Percentiles rank a stretch among this genome's conserved stretches.
Conservation (phyloP, 371 early-diverging fungal genomes). For the Lichtheimia corymbifera region DNA sequence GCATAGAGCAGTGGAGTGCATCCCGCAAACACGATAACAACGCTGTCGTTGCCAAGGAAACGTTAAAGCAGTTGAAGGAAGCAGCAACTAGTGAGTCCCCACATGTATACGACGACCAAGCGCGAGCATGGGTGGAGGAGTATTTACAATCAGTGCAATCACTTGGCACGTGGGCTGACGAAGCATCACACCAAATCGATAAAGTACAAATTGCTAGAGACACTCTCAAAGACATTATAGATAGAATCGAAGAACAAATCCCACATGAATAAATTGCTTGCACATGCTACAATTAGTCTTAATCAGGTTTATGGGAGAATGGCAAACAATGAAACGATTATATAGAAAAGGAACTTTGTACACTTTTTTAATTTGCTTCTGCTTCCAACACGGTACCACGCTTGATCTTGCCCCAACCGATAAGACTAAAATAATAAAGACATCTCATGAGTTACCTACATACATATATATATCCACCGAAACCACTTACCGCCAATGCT, state of each 20-base stretch:
- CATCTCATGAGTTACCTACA: not conserved
- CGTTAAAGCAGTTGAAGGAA: not conserved
- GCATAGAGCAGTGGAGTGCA: too few species aligned
- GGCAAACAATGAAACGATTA: not conserved
- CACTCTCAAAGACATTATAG: not conserved
- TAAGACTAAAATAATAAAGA: slow-evolving; percentile 63
- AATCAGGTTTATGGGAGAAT: not conserved
- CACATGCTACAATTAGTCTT: not conserved
- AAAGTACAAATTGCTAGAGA: not conserved
- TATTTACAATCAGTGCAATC: not conserved
- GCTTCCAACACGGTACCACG: slow-evolving; percentile 83
- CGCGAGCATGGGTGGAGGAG: not conserved
- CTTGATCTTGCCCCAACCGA: slow-evolving; percentile 97
- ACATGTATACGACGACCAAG: not conserved
- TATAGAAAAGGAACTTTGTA: slow-evolving; percentile 4
- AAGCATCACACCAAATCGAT: not conserved
- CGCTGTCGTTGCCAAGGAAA: not conserved
- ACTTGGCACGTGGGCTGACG: not conserved
- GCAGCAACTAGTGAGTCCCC: too few species aligned
- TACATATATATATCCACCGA: too few species aligned
- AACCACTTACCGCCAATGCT: slow-evolving; percentile 97
- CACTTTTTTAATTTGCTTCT: slow-evolving; percentile 47
- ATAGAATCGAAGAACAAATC: not conserved
- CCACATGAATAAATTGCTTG: not conserved
- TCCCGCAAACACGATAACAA: too few species aligned